These are phyloP conservation scores for Scutellaria baicalensis DNA, from an alignment of 257 asterid genomes.

Conservation along the genomic window DNA sequence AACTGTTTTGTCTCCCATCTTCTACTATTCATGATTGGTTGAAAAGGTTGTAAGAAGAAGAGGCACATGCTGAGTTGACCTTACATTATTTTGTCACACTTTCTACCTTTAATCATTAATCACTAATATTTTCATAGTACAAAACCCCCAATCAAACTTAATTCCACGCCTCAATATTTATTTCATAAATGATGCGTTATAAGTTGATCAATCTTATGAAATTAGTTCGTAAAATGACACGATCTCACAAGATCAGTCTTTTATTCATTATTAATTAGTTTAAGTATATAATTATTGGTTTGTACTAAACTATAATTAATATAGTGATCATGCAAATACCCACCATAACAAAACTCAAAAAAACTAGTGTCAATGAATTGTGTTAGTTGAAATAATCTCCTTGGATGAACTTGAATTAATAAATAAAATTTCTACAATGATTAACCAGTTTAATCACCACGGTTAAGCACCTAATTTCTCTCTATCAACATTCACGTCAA, in stretches of 20 bases:
- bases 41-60: neutral
- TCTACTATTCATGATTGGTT: slow-evolving; percentile 7
- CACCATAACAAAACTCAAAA: neutral
- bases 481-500: neutral
- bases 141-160: no score
- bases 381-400: neutral
- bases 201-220: no score
- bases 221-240: no score
- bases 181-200: no score
- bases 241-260: no score
- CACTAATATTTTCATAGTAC: neutral
- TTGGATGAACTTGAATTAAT: neutral
- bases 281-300: neutral
- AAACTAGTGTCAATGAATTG: neutral
- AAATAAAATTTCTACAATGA: neutral
- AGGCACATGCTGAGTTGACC: slow-evolving; percentile 31
- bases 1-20: slow-evolving; percentile 28
- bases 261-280: neutral
- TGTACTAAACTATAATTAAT: neutral
- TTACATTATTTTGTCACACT: neutral
- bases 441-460: neutral
- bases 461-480: neutral
- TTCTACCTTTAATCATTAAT: neutral
- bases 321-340: slow-evolving; percentile 15
- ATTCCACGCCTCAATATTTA: no score